Evolutionary conservation across 176 grass and related monocot genomes (phyloP).

Genomic region (Lolium rigidum): DNA sequence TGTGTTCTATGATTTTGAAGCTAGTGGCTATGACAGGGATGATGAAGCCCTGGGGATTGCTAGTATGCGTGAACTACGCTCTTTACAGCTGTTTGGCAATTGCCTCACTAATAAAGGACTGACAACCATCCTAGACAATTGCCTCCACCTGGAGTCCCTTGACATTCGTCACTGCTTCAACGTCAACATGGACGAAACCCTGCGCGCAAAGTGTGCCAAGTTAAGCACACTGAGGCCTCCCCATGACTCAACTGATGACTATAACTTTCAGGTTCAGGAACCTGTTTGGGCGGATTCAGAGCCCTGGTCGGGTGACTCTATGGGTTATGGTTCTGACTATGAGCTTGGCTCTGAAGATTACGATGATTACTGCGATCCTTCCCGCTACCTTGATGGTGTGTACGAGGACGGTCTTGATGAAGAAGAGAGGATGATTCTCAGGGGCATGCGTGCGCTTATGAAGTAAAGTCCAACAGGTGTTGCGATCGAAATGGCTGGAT

Average conservation of each 20-base stretch:
- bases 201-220: conserved; percentile 21
- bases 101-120: background rate
- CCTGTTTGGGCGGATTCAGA: background rate
- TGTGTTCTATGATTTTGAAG: background rate
- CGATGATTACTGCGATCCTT: background rate
- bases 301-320: background rate
- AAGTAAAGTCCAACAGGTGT: background rate
- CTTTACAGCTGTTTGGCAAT: too few relatives aligned
- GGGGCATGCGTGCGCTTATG: background rate
- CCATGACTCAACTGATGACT: background rate
- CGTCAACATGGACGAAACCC: background rate
- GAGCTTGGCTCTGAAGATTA: conserved; percentile 3
- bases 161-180: conserved; percentile 12
- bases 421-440: too few relatives aligned
- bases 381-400: conserved; percentile 4
- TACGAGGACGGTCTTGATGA: background rate
- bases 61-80: too few relatives aligned
- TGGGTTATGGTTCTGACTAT: background rate
- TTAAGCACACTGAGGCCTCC: conserved; percentile 2
- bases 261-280: background rate
- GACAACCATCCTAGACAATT: conserved; percentile 14
- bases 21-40: too few relatives aligned
- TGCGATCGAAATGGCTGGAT: background rate
- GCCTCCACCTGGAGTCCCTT: background rate
- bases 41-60: too few relatives aligned